A percentile compares a stretch with the other conserved stretches of the same genome.
Evolutionary conservation across 2,329 filamentous ascomycete species (phyloP).

Genomic region (Beauveria asiatica): DNA sequence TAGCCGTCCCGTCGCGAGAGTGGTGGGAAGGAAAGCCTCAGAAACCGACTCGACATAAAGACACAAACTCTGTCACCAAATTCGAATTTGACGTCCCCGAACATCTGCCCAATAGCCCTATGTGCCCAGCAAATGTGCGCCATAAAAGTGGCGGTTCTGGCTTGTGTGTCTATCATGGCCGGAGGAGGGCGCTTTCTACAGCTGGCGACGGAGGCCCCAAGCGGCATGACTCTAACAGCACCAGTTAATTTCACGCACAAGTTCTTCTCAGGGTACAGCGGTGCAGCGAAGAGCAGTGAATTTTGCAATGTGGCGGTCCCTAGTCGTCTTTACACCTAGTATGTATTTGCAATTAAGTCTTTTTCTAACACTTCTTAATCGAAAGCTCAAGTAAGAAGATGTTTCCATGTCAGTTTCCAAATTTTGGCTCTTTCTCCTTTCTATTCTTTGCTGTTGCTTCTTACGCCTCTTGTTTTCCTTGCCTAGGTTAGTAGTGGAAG

Average conservation of each 20-base stretch:
- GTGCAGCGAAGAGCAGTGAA: neutral
- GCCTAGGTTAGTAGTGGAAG: too few species aligned
- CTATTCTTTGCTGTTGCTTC: too few species aligned
- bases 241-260: neutral
- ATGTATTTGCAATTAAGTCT: neutral
- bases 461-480: too few species aligned
- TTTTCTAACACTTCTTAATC: neutral
- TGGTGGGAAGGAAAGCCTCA: constrained; percentile 28
- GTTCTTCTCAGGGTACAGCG: too few species aligned
- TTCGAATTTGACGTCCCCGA: constrained; percentile 44
- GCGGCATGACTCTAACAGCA: neutral
- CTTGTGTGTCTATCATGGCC: constrained; percentile 42
- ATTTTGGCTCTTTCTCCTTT: too few species aligned
- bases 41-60: constrained; percentile 15
- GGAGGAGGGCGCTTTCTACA: constrained; percentile 19
- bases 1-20: constrained; percentile 21
- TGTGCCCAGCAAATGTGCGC: constrained; percentile 41
- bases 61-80: constrained; percentile 11
- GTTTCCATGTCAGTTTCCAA: too few species aligned
- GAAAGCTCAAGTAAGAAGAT: too few species aligned
- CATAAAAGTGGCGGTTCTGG: constrained; percentile 37
- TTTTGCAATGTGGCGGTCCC: neutral
- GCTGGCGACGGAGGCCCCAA: constrained; percentile 21
- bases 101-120: constrained; percentile 41
- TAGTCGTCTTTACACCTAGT: neutral